phyloP scores from a whole-genome alignment of 495 filamentous ascomycete genomes.

The Penicillium soppii region DNA sequence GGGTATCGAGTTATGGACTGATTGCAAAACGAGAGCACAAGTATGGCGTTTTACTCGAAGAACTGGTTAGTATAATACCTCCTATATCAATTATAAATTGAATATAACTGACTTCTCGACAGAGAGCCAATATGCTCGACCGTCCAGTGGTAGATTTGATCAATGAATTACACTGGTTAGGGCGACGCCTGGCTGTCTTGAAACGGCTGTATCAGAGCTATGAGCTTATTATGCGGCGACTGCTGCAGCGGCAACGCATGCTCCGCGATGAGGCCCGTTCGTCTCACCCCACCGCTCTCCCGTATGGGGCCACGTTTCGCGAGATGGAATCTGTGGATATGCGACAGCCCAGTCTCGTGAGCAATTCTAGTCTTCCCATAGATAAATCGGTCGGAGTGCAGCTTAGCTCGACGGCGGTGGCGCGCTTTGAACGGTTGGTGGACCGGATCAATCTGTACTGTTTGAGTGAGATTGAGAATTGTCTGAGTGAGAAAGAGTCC shows the following conservation, averaged over 20 bases:
- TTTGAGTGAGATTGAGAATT: conserved; percentile 76
- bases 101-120: conserved; percentile 4
- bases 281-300: conserved; percentile 16
- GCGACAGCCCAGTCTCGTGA: conserved; percentile 27
- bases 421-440: conserved; percentile 72
- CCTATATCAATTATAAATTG: neutral
- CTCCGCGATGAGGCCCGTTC: conserved; percentile 38
- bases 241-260: conserved; percentile 56
- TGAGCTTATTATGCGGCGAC: conserved; percentile 70
- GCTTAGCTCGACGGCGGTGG: conserved; percentile 63
- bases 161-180: conserved; percentile 70
- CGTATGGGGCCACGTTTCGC: conserved; percentile 24
- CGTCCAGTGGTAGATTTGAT: conserved; percentile 62
- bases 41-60: conserved; percentile 56
- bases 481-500: conserved; percentile 73
- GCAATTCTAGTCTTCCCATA: conserved; percentile 19
- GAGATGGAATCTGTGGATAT: conserved; percentile 32
- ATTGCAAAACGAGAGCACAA: conserved; percentile 60
- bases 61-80: conserved; percentile 45
- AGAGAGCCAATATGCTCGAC: conserved; percentile 60
- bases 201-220: conserved; percentile 80
- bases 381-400: conserved; percentile 52
- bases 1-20: conserved; percentile 66
- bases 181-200: conserved; percentile 61
- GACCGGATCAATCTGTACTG: conserved; percentile 79